These are phyloP conservation scores for Parastagonospora avenae DNA, from an alignment of 2,329 filamentous ascomycete genomes.

Conservation along the genomic window DNA sequence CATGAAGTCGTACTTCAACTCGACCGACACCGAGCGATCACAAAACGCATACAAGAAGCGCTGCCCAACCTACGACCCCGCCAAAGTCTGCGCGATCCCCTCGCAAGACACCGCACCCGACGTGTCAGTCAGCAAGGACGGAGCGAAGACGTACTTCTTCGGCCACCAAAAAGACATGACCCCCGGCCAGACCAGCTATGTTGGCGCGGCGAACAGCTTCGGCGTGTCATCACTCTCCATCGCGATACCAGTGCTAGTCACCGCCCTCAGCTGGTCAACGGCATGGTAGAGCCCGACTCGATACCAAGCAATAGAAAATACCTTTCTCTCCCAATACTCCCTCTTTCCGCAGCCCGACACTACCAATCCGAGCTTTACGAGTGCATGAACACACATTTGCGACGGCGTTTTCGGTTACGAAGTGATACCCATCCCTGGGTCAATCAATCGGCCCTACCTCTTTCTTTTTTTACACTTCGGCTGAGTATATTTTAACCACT, in stretches of 20 bases:
- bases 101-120: slow-evolving; percentile 39
- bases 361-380: slow-evolving; percentile 8
- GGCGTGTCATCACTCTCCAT: slow-evolving; percentile 22
- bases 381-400: slow-evolving; percentile 5
- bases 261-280: slow-evolving; percentile 34
- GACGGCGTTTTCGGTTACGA: not conserved
- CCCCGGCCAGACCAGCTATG: slow-evolving; percentile 36
- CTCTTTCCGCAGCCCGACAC: not conserved
- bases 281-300: slow-evolving; percentile 18
- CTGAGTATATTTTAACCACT: no score
- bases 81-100: slow-evolving; percentile 42
- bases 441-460: not conserved
- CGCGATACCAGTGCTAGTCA: slow-evolving; percentile 29
- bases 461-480: not conserved
- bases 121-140: slow-evolving; percentile 25
- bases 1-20: slow-evolving; percentile 82
- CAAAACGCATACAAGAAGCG: slow-evolving; percentile 38
- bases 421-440: no score
- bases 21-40: slow-evolving; percentile 51
- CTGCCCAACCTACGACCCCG: slow-evolving; percentile 34
- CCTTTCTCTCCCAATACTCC: slow-evolving; percentile 1
- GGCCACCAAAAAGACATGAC: slow-evolving; percentile 30
- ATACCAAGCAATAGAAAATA: slow-evolving; percentile 9
- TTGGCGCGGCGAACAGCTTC: slow-evolving; percentile 23
- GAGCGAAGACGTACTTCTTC: slow-evolving; percentile 46